phyloP scores from a whole-genome alignment of 768 basidiomycete species.

The Rhodotorula graminis region DNA sequence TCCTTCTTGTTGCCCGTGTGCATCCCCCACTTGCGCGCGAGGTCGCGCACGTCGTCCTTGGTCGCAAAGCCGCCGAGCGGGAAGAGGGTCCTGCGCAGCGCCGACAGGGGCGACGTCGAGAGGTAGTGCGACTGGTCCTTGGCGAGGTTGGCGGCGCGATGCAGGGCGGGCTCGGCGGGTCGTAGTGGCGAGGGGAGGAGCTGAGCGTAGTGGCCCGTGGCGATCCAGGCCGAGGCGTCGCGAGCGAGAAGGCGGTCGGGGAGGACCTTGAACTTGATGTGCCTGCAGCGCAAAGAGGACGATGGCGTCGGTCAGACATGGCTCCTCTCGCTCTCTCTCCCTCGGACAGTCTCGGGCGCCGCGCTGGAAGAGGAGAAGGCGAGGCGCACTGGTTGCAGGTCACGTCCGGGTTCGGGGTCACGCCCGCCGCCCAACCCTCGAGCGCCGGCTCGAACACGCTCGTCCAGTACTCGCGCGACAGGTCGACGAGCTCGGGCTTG shows the following conservation, averaged over 20 bases:
- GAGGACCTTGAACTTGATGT: conserved; percentile 86
- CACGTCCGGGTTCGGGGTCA: conserved; percentile 88
- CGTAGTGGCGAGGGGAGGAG: conserved; percentile 53
- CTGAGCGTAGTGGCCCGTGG: conserved; percentile 85
- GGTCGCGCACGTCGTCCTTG: conserved; percentile 67
- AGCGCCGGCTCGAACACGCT: conserved; percentile 84
- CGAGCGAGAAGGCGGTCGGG: conserved; percentile 57
- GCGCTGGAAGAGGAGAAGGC: too few species aligned
- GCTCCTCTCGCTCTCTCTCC: neutral
- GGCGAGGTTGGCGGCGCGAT: conserved; percentile 53
- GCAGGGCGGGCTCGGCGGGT: conserved; percentile 47
- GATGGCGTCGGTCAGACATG: neutral
- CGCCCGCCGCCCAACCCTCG: conserved; percentile 66
- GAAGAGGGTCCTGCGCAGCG: conserved; percentile 56
- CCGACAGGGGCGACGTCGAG: conserved; percentile 46
- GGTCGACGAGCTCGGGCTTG: conserved; percentile 68
- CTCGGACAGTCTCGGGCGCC: neutral
- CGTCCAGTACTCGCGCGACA: conserved; percentile 86
- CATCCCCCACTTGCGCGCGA: conserved; percentile 61
- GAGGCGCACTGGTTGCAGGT: conserved; percentile 72
- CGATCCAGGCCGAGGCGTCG: conserved; percentile 57
- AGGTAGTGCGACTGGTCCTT: conserved; percentile 95
- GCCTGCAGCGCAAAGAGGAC: conserved; percentile 51
- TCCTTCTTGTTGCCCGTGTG: conserved; percentile 72
- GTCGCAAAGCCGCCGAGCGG: conserved; percentile 60